A percentile compares a stretch with the other conserved stretches of the same genome.
phyloP scores from a whole-genome alignment of 306 rosid species.

The Fragaria nilgerrensis region DNA sequence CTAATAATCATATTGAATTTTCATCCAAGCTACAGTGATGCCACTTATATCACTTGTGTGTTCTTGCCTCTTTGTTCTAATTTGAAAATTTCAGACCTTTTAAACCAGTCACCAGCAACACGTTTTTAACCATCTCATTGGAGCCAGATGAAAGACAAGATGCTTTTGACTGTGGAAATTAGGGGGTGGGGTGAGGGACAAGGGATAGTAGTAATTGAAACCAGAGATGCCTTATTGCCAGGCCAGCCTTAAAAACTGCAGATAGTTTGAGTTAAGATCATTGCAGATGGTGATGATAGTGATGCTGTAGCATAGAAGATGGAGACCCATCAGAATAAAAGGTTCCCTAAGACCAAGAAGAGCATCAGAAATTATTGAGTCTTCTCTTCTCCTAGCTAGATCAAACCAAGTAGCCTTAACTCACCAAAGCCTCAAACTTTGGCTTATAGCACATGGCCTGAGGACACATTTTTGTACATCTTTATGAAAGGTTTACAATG shows the following conservation, averaged over 20 bases:
- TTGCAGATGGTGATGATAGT: slow-evolving; percentile 27
- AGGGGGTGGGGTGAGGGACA: not conserved
- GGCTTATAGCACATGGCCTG: slow-evolving; percentile 23
- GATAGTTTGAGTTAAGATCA: slow-evolving; percentile 11
- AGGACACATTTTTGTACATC: slow-evolving; percentile 26
- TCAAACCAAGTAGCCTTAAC: slow-evolving; percentile 6
- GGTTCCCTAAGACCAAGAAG: slow-evolving; percentile 28
- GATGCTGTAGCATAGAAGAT: slow-evolving; percentile 18
- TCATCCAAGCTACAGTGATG: too few species aligned
- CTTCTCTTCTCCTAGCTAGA: not conserved
- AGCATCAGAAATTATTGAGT: slow-evolving; percentile 3
- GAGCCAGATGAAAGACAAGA: not conserved
- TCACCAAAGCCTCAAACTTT: slow-evolving; percentile 7
- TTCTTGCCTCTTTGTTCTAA: too few species aligned
- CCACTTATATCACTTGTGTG: too few species aligned
- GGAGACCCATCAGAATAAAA: slow-evolving; percentile 38
- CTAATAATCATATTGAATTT: too few species aligned
- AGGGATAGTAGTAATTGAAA: not conserved
- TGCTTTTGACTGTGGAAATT: not conserved
- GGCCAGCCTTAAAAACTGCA: not conserved
- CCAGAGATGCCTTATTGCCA: not conserved
- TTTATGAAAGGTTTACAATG: not conserved
- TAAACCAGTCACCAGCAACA: too few species aligned
- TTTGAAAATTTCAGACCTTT: too few species aligned
- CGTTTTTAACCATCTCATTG: too few species aligned